These are phyloP conservation scores for Cokeromyces recurvatus DNA, from an alignment of 371 early-diverging fungal genomes.

Conservation along the genomic window DNA sequence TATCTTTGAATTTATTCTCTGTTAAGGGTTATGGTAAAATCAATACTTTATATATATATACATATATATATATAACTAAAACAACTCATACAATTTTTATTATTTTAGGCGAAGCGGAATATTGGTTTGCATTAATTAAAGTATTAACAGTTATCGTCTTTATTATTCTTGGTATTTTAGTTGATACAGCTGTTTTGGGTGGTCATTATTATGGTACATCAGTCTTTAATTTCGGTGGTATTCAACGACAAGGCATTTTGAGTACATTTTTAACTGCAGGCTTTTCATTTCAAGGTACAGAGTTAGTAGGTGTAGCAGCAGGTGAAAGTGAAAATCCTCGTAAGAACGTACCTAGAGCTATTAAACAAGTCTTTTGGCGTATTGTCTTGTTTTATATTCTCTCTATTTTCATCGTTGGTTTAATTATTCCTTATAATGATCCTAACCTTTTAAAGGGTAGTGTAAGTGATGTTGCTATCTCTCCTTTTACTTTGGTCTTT, in stretches of 20 bases:
- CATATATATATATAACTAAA: too few species aligned
- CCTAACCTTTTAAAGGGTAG: constrained; percentile 44
- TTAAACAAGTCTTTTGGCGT: constrained; percentile 44
- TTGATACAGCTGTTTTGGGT: constrained; percentile 48
- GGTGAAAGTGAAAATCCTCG: constrained; percentile 74
- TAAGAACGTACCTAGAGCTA: constrained; percentile 56
- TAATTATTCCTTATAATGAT: constrained; percentile 62
- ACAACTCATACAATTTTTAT: neutral
- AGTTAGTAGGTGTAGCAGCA: constrained; percentile 70
- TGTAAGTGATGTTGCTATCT: constrained; percentile 46
- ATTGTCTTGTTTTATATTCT: constrained; percentile 65
- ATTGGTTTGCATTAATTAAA: constrained; percentile 69
- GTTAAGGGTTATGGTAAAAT: constrained; percentile 54
- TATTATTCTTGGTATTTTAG: constrained; percentile 60
- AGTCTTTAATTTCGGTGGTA: constrained; percentile 24
- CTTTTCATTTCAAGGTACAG: constrained; percentile 88
- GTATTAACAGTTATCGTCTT: constrained; percentile 63
- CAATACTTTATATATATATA: too few species aligned
- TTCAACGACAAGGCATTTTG: constrained; percentile 32
- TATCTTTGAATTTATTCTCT: constrained; percentile 48
- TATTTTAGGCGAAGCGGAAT: constrained; percentile 48
- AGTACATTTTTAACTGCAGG: constrained; percentile 73
- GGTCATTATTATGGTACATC: constrained; percentile 30
- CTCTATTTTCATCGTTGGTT: constrained; percentile 63
- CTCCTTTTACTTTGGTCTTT: constrained; percentile 68